Evolutionary conservation across 352 stramenopile genomes (phyloP).

Genomic region (Phytopythium delawarense): DNA sequence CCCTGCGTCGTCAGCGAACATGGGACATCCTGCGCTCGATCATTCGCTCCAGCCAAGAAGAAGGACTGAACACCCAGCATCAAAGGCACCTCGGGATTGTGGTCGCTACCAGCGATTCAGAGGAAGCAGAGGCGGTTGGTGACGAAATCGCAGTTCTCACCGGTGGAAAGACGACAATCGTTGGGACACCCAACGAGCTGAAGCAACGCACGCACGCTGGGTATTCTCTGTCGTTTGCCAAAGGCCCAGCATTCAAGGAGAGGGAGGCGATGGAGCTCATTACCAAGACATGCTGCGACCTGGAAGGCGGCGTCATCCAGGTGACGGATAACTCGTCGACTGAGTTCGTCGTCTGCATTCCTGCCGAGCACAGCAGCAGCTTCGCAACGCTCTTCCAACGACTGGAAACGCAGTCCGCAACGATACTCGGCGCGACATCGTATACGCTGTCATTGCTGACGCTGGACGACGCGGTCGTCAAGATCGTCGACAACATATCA

Average conservation of each 20-base stretch:
- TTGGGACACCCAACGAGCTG: slow-evolving; percentile 37
- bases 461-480: slow-evolving; percentile 64
- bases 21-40: slow-evolving; percentile 60
- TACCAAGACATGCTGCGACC: slow-evolving; percentile 4
- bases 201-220: slow-evolving; percentile 35
- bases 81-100: slow-evolving; percentile 52
- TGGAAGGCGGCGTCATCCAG: slow-evolving; percentile 16
- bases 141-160: slow-evolving; percentile 67
- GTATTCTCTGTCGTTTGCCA: slow-evolving; percentile 47
- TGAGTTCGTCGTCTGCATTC: slow-evolving; percentile 40
- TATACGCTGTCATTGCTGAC: slow-evolving; percentile 64
- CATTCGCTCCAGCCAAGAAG: background rate
- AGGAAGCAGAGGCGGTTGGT: slow-evolving; percentile 76
- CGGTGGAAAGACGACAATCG: slow-evolving; percentile 37
- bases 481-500: slow-evolving; percentile 25
- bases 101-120: slow-evolving; percentile 91
- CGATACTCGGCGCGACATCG: slow-evolving; percentile 22
- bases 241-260: slow-evolving; percentile 19
- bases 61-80: too few relatives aligned
- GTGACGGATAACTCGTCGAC: slow-evolving; percentile 28
- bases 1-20: slow-evolving; percentile 88
- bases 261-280: slow-evolving; percentile 19
- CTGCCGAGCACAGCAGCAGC: slow-evolving; percentile 16
- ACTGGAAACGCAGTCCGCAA: slow-evolving; percentile 12
- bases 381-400: slow-evolving; percentile 40